These are phyloP conservation scores for Alternaria dauci DNA, from an alignment of 2,329 filamentous ascomycete species.

Conservation along the genomic window DNA sequence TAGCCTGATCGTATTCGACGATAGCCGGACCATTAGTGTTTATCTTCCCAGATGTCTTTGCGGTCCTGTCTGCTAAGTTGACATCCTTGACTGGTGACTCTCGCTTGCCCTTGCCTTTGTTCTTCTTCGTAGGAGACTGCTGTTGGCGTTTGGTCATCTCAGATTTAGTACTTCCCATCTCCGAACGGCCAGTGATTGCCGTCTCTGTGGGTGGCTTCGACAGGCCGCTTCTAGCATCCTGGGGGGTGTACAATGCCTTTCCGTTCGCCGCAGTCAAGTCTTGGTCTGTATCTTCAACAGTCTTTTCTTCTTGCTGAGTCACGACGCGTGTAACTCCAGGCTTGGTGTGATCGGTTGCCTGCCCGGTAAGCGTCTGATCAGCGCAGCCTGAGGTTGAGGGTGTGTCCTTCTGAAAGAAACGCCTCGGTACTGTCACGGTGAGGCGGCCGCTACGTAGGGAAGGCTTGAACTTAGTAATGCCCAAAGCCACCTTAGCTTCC, in stretches of 20 bases:
- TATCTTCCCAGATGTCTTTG: background rate
- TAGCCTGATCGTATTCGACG: background rate
- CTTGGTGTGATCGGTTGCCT: conserved; percentile 3
- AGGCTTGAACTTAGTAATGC: conserved; percentile 14
- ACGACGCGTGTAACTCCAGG: conserved; percentile 3
- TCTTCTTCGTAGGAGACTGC: conserved; percentile 22
- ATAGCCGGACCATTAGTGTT: background rate
- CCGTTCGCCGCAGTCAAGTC: background rate
- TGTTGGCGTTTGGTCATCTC: conserved; percentile 28
- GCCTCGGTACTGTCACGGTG: conserved; percentile 31
- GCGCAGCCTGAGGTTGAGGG: conserved; percentile 2
- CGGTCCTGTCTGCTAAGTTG: background rate
- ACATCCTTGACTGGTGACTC: background rate
- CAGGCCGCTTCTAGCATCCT: conserved; percentile 49
- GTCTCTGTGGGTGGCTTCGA: conserved; percentile 16
- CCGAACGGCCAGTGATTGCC: background rate
- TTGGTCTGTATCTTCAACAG: background rate
- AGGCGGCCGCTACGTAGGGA: conserved; percentile 20
- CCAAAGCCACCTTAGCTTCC: conserved; percentile 26
- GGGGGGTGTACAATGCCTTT: conserved; percentile 41
- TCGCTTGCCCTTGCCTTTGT: background rate
- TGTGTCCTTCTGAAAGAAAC: conserved; percentile 28
- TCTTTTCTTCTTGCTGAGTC: conserved; percentile 7
- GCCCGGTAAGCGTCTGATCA: conserved; percentile 3
- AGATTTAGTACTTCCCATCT: conserved; percentile 23